Percentiles rank a stretch among this genome's conserved stretches.
Conservation (phyloP, 176 grass and related monocot genomes). For the Hsuehochloa calcarea region DNA sequence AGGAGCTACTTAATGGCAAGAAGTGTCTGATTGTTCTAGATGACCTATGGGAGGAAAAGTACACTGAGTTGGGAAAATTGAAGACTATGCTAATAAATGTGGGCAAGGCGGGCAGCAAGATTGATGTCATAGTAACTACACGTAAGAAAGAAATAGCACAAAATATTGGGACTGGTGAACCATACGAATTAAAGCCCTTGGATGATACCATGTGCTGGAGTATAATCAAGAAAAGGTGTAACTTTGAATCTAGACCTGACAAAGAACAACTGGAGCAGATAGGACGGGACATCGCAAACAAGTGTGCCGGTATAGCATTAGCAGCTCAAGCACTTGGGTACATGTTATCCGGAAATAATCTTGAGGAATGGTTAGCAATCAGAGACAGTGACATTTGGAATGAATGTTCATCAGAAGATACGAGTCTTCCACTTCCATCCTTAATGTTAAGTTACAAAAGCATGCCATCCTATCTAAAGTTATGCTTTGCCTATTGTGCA, state of each 20-base stretch:
- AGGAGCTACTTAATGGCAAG: too few species aligned
- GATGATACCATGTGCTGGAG: too few species aligned
- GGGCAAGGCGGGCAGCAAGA: not conserved
- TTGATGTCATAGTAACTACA: slow-evolving; percentile 33
- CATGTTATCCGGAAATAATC: not conserved
- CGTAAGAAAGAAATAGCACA: not conserved
- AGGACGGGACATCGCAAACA: slow-evolving; percentile 23
- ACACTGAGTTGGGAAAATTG: not conserved
- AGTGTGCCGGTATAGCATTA: slow-evolving; percentile 32
- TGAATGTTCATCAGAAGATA: not conserved
- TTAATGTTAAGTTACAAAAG: slow-evolving; percentile 17
- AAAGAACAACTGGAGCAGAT: not conserved
- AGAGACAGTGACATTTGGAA: slow-evolving; percentile 3
- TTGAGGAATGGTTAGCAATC: not conserved
- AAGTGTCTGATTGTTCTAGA: slow-evolving; percentile 28
- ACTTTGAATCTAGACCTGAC: too few species aligned
- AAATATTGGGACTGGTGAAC: not conserved
- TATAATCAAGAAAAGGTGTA: too few species aligned
- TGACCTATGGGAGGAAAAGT: slow-evolving; percentile 24
- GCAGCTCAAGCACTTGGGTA: slow-evolving; percentile 34
- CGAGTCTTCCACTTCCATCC: not conserved
- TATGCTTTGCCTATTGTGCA: slow-evolving; percentile 36
- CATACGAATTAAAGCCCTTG: slow-evolving; percentile 6
- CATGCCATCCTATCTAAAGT: not conserved
- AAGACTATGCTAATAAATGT: not conserved